Percentiles rank a stretch among this genome's conserved stretches.
phyloP scores from a whole-genome alignment of 345 rosid species.

The Erysimum cheiranthoides region DNA sequence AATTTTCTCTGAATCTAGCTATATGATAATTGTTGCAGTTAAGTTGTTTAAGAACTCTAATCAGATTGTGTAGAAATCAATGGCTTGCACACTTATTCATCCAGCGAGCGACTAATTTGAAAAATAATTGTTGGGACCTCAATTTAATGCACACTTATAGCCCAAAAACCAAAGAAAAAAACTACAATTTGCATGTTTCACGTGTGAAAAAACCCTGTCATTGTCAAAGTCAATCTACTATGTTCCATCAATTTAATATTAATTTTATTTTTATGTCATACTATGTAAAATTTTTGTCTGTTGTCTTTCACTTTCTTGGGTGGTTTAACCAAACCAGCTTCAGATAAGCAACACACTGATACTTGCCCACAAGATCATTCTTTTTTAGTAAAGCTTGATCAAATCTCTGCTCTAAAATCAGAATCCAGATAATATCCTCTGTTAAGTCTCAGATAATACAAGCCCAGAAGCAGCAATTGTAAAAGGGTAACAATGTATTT shows the following conservation, averaged over 20 bases:
- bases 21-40: not conserved
- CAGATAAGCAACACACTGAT: not conserved
- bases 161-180: not conserved
- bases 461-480: slow-evolving; percentile 24
- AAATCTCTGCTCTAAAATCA: not conserved
- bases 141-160: not conserved
- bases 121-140: not conserved
- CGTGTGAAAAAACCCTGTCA: slow-evolving; percentile 4
- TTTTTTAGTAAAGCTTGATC: not conserved
- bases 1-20: too few species aligned
- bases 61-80: not conserved
- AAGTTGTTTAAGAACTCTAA: not conserved
- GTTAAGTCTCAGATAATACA: not conserved
- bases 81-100: not conserved
- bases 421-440: not conserved
- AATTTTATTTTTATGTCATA: not conserved
- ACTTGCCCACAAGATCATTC: not conserved
- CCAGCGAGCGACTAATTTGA: not conserved
- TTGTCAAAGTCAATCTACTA: slow-evolving; percentile 8
- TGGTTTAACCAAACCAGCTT: not conserved
- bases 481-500: slow-evolving; percentile 30
- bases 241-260: not conserved
- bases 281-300: not conserved
- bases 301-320: not conserved
- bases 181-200: not conserved